Evolutionary conservation across 106 monocot species (phyloP), one percentile per base, ranked within the genome.

Genomic region (Dendrobium catenatum): DNA sequence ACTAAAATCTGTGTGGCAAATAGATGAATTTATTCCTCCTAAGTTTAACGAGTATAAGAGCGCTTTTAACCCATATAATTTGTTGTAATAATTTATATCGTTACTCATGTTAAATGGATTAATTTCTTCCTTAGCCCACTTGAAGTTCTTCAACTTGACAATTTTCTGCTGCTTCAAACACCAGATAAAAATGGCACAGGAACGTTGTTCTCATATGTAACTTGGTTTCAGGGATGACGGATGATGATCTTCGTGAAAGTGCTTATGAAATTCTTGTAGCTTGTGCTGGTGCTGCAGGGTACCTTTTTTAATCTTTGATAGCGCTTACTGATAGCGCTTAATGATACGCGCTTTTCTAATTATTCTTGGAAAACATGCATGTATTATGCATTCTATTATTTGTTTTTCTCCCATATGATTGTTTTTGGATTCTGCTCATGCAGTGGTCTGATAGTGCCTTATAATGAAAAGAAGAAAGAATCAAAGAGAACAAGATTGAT

Each of bases 211-310:
- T 67, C 16, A 67, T 77, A 2, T 78, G 78, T 68, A 77, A 72
- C 64, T 5, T 80, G 24, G 55, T 83, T 89, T 81, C 89, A 97
- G 96, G 96, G 83, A 80, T 94, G 9, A 89, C 90, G 29, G 96
- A 97, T 84, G 96, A 97, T 81, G 96, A 97, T 85, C 92, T 97
- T 80, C 94, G 96, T 79, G 94, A 97, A 89, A 92, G 94, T 77
- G 96, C 92, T 72, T 97, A 94, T 89, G 96, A 97, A 82, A 88
- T 97, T 80, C 90, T 97, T 72, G 88, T 97, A 77, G 94, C 96
- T 72, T 82, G 80, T 91, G 96, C 92, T 49, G 96, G 96, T 56
- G 96, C 96, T 82, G 77, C 92, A 81, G 96, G 96, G 96, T 97
- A 92, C 42, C 17, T 17, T 79, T 89, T 43, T 77, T 29, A 72